These are phyloP conservation scores for Plasmodium coatneyi DNA, from an alignment of 169 alveolate genomes.

Conservation along the genomic window DNA sequence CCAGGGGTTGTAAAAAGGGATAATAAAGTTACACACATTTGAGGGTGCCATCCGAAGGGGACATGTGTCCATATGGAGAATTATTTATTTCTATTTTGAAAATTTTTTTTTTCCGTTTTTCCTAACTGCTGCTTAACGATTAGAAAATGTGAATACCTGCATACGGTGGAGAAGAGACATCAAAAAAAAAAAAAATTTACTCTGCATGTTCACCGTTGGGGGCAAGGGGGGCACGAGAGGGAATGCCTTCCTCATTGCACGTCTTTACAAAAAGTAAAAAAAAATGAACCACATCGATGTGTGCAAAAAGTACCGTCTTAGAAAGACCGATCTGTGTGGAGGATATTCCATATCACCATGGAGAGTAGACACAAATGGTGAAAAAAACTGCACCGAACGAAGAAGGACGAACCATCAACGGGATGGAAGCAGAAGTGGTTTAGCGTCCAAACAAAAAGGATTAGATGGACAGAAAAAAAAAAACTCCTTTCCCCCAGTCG, in stretches of 20 bases:
- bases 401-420: not conserved
- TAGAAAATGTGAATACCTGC: not conserved
- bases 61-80: not conserved
- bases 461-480: not conserved
- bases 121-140: not conserved
- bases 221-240: not conserved
- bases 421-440: not conserved
- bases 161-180: not conserved
- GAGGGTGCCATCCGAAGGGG: not conserved
- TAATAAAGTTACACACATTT: not conserved
- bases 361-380: not conserved
- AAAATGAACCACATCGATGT: not conserved
- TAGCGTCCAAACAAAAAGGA: not conserved
- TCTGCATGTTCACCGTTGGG: not conserved
- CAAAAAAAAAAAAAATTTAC: not conserved
- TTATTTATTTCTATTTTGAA: not conserved
- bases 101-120: not conserved
- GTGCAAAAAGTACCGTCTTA: not conserved
- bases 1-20: not conserved
- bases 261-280: not conserved
- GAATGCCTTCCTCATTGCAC: not conserved
- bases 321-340: not conserved
- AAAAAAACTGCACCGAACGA: not conserved
- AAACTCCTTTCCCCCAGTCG: not conserved
- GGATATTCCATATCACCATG: not conserved